Base-by-base conservation (phyloP, 441 rosid species). In the Geranium incanum region DNA sequence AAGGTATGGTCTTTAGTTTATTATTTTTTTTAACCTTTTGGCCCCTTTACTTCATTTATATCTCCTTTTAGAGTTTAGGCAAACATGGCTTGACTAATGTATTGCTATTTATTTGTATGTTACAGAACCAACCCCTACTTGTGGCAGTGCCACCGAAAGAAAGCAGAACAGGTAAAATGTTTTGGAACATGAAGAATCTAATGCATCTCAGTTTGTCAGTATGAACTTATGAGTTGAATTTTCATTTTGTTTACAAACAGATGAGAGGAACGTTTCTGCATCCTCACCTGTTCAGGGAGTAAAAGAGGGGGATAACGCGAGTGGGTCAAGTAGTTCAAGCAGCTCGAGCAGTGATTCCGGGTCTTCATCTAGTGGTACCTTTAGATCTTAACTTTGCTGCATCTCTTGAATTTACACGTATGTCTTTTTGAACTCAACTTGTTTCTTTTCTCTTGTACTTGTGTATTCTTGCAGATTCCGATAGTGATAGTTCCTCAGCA, bases 281-380 rank as follows among this genome's bases (percentile, higher is more conserved):
- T 84, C 83, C 23, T 76, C 83, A 28, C 90, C 89, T 72, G 81
- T 75, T 76, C 88, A 79, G 81, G 87, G 45, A 70, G 91, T 83
- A 77, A 86, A 82, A 77, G 89, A 81, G 67, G 89, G 79, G 16
- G 83, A 86, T 71, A 86, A 87, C 75, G 84, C 87, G 64, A 88
- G 88, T 82, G 86, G 90, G 80, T 91, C 98, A 11, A 92, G 96
- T 81, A 92, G 98, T 81, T 93, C 99, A 70, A 89, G 92, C 86
- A 92, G 96, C 81, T 92, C 98, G 57, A 89, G 95, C 82, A 92
- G 98, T 81, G 91, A 88, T 79, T 91, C 97, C 70, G 96, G 95
- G 73, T 92, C 92, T 55, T 86, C 97, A 69, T 89, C 98, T 73
- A 95, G 97, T 81, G 99, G 99, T 95, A 88, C 64, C 67, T 71